These are phyloP conservation scores for Zygosaccharomyces pseudobailii DNA, from an alignment of 1,139 yeast species.

Conservation along the genomic window DNA sequence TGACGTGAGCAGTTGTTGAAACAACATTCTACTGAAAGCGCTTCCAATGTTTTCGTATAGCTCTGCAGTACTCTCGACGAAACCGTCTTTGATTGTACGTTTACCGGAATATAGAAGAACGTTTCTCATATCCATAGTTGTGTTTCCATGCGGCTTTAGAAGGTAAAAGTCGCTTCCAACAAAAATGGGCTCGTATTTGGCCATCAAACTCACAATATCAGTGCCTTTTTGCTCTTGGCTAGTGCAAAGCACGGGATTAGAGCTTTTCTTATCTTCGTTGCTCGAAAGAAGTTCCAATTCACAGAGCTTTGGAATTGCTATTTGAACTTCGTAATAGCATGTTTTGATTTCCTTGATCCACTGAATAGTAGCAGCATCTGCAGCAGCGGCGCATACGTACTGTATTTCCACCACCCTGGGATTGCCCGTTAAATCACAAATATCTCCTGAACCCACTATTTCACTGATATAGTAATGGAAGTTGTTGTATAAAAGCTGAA, in stretches of 20 bases:
- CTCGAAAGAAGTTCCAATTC: slow-evolving; percentile 26
- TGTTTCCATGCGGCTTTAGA: slow-evolving; percentile 13
- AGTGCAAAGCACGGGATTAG: slow-evolving; percentile 19
- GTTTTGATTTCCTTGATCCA: slow-evolving; percentile 62
- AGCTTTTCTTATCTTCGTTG: slow-evolving; percentile 23
- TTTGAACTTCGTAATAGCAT: slow-evolving; percentile 63
- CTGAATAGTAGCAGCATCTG: slow-evolving; percentile 34
- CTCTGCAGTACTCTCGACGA: neutral
- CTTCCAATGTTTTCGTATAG: slow-evolving; percentile 13
- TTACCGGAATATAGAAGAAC: slow-evolving; percentile 22
- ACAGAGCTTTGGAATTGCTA: slow-evolving; percentile 60
- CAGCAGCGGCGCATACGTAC: slow-evolving; percentile 57
- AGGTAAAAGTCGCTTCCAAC: slow-evolving; percentile 25
- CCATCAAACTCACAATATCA: slow-evolving; percentile 16
- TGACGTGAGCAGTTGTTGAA: slow-evolving; percentile 14
- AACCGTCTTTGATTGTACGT: neutral
- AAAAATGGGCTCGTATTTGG: slow-evolving; percentile 22
- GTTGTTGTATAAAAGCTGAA: slow-evolving; percentile 33
- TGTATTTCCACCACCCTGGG: slow-evolving; percentile 61
- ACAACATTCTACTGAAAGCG: slow-evolving; percentile 20
- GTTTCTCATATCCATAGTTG: slow-evolving; percentile 6
- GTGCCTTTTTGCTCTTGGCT: neutral
- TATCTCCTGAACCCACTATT: slow-evolving; percentile 52
- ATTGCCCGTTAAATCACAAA: slow-evolving; percentile 66
- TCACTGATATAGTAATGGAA: slow-evolving; percentile 48